Conservation (phyloP, 352 stramenopile genomes). For the Pythium monospermum region DNA sequence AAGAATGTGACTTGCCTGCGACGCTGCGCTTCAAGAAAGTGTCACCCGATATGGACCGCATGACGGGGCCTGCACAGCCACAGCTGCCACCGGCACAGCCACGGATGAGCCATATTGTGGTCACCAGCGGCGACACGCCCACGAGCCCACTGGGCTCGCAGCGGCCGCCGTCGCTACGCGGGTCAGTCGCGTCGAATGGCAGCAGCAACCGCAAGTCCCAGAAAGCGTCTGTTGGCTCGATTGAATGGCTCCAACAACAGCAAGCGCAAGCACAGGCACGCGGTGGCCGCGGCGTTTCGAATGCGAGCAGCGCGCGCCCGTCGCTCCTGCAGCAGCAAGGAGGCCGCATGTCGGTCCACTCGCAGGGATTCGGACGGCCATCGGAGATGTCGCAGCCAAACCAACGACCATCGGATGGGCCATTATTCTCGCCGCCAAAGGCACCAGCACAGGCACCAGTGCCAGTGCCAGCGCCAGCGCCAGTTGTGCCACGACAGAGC, state of each 20-base stretch:
- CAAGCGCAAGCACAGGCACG: slow-evolving; percentile 4
- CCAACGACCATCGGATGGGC: slow-evolving; percentile 13
- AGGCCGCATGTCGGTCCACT: slow-evolving; percentile 22
- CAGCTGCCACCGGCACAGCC: slow-evolving; percentile 39
- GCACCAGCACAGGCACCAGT: not conserved
- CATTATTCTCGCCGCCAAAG: not conserved
- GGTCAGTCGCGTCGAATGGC: not conserved
- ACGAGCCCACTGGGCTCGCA: slow-evolving; percentile 52
- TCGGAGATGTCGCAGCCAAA: slow-evolving; percentile 16
- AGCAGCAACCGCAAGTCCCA: slow-evolving; percentile 5
- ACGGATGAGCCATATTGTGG: slow-evolving; percentile 59
- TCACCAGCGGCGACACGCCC: slow-evolving; percentile 50
- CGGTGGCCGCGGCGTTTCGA: slow-evolving; percentile 2
- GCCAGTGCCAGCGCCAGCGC: slow-evolving; percentile 2
- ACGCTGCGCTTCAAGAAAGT: slow-evolving; percentile 86
- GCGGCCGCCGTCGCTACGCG: slow-evolving; percentile 10
- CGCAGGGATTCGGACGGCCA: slow-evolving; percentile 10
- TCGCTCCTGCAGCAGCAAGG: slow-evolving; percentile 15
- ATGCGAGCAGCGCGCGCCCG: slow-evolving; percentile 11
- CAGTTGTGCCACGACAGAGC: not conserved
- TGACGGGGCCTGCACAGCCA: slow-evolving; percentile 30
- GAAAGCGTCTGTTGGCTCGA: slow-evolving; percentile 2
- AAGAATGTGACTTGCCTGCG: slow-evolving; percentile 79
- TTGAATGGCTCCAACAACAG: too few relatives aligned
- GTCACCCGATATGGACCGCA: slow-evolving; percentile 43